These are phyloP conservation scores for Chlamydomonas schloesseri DNA, from an alignment of 139 green algal species.

Conservation along the genomic window DNA sequence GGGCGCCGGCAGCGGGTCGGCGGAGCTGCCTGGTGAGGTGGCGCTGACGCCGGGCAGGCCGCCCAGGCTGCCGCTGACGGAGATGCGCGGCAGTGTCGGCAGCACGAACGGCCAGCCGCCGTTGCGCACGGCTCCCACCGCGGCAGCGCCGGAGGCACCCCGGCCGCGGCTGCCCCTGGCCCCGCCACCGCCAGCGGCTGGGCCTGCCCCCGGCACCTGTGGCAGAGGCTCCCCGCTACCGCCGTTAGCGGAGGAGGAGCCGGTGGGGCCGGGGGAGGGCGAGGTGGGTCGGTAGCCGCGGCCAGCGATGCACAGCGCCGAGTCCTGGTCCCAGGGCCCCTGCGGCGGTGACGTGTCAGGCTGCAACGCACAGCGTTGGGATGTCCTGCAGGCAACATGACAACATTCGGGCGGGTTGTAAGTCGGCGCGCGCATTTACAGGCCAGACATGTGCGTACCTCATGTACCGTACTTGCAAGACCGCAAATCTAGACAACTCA, in stretches of 20 bases:
- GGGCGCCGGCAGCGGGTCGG: background rate
- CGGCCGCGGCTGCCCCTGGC: background rate
- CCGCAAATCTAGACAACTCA: no score
- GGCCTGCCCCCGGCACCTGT: no score
- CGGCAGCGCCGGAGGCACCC: background rate
- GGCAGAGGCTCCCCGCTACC: no score
- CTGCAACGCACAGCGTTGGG: background rate
- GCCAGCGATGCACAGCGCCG: constrained; percentile 16
- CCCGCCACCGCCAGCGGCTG: background rate
- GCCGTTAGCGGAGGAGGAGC: no score
- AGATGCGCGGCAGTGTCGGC: background rate
- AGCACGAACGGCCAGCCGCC: constrained; percentile 36
- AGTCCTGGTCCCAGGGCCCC: constrained; percentile 11
- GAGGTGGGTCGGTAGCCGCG: background rate
- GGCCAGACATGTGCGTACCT: no score
- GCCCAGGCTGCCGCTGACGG: background rate
- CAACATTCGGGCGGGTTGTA: no score
- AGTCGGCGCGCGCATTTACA: no score
- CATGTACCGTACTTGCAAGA: no score
- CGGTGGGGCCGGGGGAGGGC: no score
- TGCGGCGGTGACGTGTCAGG: background rate
- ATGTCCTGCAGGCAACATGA: no score
- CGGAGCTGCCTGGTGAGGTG: background rate
- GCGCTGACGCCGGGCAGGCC: background rate
- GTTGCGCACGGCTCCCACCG: background rate